Evolutionary conservation across 495 filamentous ascomycete genomes (phyloP).

Genomic region (Penicillium longicatenatum): DNA sequence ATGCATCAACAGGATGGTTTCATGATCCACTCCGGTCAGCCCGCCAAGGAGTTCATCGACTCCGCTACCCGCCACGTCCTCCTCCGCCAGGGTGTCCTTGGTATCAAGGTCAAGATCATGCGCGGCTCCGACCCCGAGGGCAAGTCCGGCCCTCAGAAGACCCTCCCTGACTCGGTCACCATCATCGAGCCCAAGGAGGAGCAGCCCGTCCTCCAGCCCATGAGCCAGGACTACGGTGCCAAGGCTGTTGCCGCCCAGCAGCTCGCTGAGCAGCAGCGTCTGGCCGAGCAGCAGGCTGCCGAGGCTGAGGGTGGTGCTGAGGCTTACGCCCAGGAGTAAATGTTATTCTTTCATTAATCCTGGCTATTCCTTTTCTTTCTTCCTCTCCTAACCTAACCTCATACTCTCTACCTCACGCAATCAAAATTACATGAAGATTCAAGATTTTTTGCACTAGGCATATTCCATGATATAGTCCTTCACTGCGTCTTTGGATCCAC

Average conservation of each 20-base stretch:
- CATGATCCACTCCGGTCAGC: conserved; percentile 99
- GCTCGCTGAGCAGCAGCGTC: conserved; percentile 71
- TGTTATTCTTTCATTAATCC: conserved; percentile 33
- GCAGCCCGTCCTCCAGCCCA: conserved; percentile 86
- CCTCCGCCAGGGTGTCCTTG: conserved; percentile 97
- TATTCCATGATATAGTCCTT: neutral
- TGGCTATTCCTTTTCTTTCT: conserved; percentile 36
- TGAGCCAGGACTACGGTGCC: conserved; percentile 96
- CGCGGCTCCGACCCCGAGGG: conserved; percentile 98
- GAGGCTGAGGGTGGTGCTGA: conserved; percentile 47
- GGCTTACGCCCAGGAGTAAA: conserved; percentile 52
- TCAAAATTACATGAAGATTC: conserved; percentile 49
- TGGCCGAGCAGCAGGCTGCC: conserved; percentile 61
- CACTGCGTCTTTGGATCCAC: neutral
- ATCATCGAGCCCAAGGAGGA: conserved; percentile 99
- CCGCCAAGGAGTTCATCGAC: conserved; percentile 99
- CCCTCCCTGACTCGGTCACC: conserved; percentile 95
- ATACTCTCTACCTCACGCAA: conserved; percentile 45
- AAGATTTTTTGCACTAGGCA: conserved; percentile 15
- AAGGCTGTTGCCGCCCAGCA: conserved; percentile 90
- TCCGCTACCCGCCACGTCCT: conserved; percentile 97
- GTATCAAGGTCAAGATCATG: conserved; percentile 99
- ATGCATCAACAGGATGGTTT: conserved; percentile 74
- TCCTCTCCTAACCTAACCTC: conserved; percentile 40
- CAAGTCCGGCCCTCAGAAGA: conserved; percentile 95